phyloP scores from a whole-genome alignment of 1,139 yeast genomes.

The Suhomyces chickasaworum region DNA sequence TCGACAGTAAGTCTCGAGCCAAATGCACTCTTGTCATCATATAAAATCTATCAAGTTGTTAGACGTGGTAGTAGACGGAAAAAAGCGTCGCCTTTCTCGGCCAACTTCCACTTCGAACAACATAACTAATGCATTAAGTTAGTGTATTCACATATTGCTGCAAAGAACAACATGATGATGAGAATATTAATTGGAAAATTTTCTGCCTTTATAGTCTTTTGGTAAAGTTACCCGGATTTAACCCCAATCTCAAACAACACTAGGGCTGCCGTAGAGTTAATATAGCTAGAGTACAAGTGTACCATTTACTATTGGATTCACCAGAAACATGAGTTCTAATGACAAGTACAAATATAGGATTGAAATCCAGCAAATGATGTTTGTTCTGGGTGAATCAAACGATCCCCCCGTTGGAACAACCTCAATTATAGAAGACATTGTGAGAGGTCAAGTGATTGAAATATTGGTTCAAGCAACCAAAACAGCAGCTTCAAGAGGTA shows the following conservation, averaged over 20 bases:
- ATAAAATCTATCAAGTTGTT: conserved; percentile 8
- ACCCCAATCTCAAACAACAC: background rate
- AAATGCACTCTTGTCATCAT: conserved; percentile 94
- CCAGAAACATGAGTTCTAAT: conserved; percentile 9
- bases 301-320: background rate
- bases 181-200: background rate
- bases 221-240: conserved; percentile 17
- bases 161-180: background rate
- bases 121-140: background rate
- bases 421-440: conserved; percentile 89
- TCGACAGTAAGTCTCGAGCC: conserved; percentile 92
- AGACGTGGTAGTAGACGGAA: conserved; percentile 7
- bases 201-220: conserved; percentile 7
- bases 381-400: conserved; percentile 91
- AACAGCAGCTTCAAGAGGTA: conserved; percentile 79
- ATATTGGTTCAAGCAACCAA: conserved; percentile 76
- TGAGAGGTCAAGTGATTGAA: conserved; percentile 91
- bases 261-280: conserved; percentile 8
- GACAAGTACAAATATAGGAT: conserved; percentile 73
- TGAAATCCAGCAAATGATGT: conserved; percentile 98
- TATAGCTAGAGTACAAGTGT: background rate
- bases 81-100: conserved; percentile 10
- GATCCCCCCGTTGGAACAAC: conserved; percentile 95
- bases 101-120: conserved; percentile 8
- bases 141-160: background rate